Conservation (phyloP, 1,284 basidiomycete genomes). For the Pterulicium gracile region DNA sequence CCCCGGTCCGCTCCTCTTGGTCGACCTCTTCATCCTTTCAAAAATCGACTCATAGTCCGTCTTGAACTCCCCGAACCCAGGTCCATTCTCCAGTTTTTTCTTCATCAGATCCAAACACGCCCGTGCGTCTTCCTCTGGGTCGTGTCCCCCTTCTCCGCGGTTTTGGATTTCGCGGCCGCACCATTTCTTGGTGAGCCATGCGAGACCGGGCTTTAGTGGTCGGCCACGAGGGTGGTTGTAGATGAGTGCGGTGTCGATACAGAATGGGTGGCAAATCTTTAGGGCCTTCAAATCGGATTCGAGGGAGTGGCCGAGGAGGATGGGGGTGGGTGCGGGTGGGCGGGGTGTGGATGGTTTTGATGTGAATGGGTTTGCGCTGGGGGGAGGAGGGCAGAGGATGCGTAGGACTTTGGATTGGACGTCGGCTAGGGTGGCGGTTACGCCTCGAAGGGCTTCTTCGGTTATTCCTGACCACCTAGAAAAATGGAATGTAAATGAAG, state of each 20-base stretch:
- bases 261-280: conserved; percentile 71
- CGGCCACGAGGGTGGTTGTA: conserved; percentile 86
- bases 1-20: conserved; percentile 27
- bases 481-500: background rate
- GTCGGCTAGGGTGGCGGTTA: conserved; percentile 66
- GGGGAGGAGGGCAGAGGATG: conserved; percentile 39
- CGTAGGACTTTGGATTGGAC: conserved; percentile 64
- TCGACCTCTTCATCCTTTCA: conserved; percentile 60
- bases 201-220: conserved; percentile 84
- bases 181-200: conserved; percentile 90
- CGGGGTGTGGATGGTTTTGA: conserved; percentile 20
- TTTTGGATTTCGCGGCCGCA: conserved; percentile 79
- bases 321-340: conserved; percentile 50
- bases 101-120: conserved; percentile 76
- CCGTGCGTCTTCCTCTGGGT: conserved; percentile 85
- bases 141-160: conserved; percentile 70
- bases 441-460: conserved; percentile 48
- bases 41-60: conserved; percentile 81
- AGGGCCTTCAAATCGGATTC: conserved; percentile 85
- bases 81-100: conserved; percentile 72
- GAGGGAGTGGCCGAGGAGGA: conserved; percentile 88
- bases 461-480: conserved; percentile 87
- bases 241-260: conserved; percentile 82
- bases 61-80: conserved; percentile 79
- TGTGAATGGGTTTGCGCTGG: conserved; percentile 29